A percentile compares a stretch with the other conserved stretches of the same genome.
Evolutionary conservation across 2,329 filamentous ascomycete genomes (phyloP).

Genomic region (Thelonectria blattea): DNA sequence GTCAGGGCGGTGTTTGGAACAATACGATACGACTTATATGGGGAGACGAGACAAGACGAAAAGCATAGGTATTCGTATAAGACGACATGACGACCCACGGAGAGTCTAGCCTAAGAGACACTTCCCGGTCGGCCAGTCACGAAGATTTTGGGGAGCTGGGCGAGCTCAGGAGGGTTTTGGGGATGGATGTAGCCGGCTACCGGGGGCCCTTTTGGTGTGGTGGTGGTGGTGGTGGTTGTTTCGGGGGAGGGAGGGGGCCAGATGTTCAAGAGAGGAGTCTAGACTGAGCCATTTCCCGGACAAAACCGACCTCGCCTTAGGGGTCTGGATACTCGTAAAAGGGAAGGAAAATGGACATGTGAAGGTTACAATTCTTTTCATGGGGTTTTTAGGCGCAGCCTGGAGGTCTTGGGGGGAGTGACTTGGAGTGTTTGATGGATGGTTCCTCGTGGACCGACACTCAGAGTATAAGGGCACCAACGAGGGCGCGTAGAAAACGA

Average conservation of each 20-base stretch:
- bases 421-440: too few species aligned
- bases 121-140: slow-evolving; percentile 19
- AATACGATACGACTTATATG: too few species aligned
- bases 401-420: too few species aligned
- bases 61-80: too few species aligned
- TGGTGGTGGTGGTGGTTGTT: slow-evolving; percentile 4
- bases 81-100: too few species aligned
- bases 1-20: too few species aligned
- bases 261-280: neutral
- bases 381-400: neutral
- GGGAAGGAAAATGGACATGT: neutral
- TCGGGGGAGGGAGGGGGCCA: neutral
- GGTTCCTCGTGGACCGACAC: neutral
- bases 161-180: neutral
- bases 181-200: too few species aligned
- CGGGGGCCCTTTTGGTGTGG: slow-evolving; percentile 1
- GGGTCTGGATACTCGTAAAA: neutral
- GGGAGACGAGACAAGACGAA: too few species aligned
- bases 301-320: neutral
- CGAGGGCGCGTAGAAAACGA: too few species aligned
- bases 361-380: neutral
- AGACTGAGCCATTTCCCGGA: slow-evolving; percentile 1
- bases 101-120: neutral
- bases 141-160: slow-evolving; percentile 12
- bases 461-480: too few species aligned